Percentiles rank a stretch among this genome's conserved stretches.
Conservation (phyloP, 2,329 filamentous ascomycete species). For the Cladophialophora exuberans region DNA sequence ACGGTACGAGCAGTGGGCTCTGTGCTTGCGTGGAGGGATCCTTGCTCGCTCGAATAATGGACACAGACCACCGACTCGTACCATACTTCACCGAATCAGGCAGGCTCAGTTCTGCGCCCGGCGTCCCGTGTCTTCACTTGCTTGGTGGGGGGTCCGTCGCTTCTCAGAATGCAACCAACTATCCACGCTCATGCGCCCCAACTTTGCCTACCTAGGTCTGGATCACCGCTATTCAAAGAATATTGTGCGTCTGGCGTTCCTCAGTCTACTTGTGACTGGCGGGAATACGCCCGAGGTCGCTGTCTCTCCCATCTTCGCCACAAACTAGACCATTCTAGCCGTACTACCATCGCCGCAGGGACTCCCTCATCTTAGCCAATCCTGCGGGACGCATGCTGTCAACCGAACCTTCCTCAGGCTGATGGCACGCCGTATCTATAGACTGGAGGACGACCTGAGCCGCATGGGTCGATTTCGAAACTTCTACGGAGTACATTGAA, state of each 20-base stretch:
- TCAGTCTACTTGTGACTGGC: neutral
- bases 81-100: neutral
- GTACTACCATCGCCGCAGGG: conserved; percentile 8
- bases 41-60: conserved; percentile 1
- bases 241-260: neutral
- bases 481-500: neutral
- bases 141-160: neutral
- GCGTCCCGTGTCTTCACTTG: neutral
- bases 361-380: conserved; percentile 5
- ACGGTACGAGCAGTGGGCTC: conserved; percentile 3
- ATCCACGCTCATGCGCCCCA: neutral
- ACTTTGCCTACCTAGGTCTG: conserved; percentile 4
- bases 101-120: conserved; percentile 6
- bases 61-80: no score
- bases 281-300: neutral
- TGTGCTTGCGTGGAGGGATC: conserved; percentile 13
- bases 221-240: conserved; percentile 4
- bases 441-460: conserved; percentile 8
- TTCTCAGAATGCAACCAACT: conserved; percentile 9
- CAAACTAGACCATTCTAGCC: conserved; percentile 13
- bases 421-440: conserved; percentile 13
- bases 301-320: conserved; percentile 1
- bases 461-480: conserved; percentile 10
- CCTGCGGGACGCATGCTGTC: neutral
- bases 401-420: conserved; percentile 1